Evolutionary conservation across 495 filamentous ascomycete genomes (phyloP).

Genomic region (Tuber melanosporum): DNA sequence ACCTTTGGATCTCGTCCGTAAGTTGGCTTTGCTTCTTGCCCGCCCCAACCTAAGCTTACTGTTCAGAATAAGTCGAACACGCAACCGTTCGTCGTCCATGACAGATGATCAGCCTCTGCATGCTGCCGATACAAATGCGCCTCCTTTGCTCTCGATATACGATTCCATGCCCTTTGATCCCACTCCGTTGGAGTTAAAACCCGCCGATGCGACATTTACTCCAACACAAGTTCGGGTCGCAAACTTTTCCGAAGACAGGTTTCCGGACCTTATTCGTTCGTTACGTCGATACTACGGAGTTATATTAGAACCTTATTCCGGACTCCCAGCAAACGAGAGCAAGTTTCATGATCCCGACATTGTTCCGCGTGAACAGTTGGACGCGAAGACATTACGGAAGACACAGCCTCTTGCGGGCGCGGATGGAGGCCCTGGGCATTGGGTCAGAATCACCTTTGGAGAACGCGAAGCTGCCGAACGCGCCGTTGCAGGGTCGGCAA

Average conservation of each 20-base stretch:
- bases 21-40: constrained; percentile 4
- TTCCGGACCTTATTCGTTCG: constrained; percentile 37
- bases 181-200: constrained; percentile 25
- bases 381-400: constrained; percentile 33
- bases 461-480: constrained; percentile 39
- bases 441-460: constrained; percentile 38
- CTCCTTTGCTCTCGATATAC: constrained; percentile 38
- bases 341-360: constrained; percentile 40
- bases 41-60: constrained; percentile 13
- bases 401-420: constrained; percentile 35
- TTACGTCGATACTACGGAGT: constrained; percentile 38
- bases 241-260: constrained; percentile 39
- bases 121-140: constrained; percentile 31
- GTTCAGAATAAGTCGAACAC: constrained; percentile 36
- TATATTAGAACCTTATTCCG: constrained; percentile 39
- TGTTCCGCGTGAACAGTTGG: constrained; percentile 35
- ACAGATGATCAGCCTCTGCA: constrained; percentile 27
- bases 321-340: constrained; percentile 31
- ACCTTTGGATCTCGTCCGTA: constrained; percentile 41
- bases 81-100: constrained; percentile 38
- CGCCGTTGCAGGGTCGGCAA: constrained; percentile 27
- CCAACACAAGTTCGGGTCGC: constrained; percentile 41
- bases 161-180: constrained; percentile 30
- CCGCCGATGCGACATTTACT: constrained; percentile 26
- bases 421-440: constrained; percentile 33